These are phyloP conservation scores for Coelastrella sp. DNA, from an alignment of 139 green algal genomes.

Conservation along the genomic window DNA sequence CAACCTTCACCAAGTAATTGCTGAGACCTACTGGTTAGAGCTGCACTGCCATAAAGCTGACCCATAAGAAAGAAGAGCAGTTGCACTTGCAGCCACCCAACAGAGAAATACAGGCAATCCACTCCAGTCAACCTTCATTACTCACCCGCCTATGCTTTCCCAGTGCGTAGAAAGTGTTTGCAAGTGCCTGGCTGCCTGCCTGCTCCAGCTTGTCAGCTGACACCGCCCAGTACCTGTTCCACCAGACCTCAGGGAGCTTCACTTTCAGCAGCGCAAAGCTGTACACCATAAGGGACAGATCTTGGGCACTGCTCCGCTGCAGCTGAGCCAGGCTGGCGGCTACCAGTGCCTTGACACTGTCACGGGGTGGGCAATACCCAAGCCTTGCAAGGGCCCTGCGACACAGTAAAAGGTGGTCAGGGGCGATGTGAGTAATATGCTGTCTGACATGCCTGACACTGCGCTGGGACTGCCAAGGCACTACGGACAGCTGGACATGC, in stretches of 20 bases:
- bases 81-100: too few species aligned
- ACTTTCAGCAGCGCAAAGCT: slow-evolving; percentile 23
- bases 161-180: slow-evolving; percentile 43
- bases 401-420: neutral
- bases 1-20: too few species aligned
- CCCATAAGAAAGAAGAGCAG: too few species aligned
- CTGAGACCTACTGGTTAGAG: too few species aligned
- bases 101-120: too few species aligned
- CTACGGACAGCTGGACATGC: neutral
- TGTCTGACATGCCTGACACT: neutral
- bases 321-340: neutral
- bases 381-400: slow-evolving; percentile 36
- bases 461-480: too few species aligned
- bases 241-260: slow-evolving; percentile 31
- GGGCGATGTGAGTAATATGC: neutral
- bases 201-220: neutral
- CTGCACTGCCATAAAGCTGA: too few species aligned
- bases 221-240: neutral
- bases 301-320: neutral
- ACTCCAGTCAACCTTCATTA: neutral
- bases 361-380: slow-evolving; percentile 8
- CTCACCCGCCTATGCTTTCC: slow-evolving; percentile 1
- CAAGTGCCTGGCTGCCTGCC: slow-evolving; percentile 32
- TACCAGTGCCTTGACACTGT: neutral
- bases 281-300: slow-evolving; percentile 12